Base-by-base conservation (phyloP, 306 rosid genomes). In the barrel medic (Medicago truncatula) region DNA sequence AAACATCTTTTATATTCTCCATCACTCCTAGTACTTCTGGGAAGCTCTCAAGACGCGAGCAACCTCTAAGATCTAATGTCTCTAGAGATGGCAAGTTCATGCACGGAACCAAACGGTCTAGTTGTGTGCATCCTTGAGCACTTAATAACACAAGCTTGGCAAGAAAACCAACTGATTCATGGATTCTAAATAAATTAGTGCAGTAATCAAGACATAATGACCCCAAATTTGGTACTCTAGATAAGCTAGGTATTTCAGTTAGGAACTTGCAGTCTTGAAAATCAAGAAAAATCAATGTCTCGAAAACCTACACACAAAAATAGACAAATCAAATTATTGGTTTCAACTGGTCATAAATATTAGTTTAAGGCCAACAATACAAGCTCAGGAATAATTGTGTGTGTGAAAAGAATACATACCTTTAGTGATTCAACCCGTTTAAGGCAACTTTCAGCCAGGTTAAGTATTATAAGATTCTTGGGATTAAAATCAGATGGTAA, bases 401-500 rank as follows among this genome's bases (percentile, higher is more conserved):
- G n/a, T n/a, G n/a, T n/a, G n/a, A n/a, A 63, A 38, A n/a, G 15
- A 15, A n/a, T 7, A 63, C 23, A 16, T 64, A 1, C 70, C 50
- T 38, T 64, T 15, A 16, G n/a, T 64, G 70, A 16, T 64, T 16
- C 12, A n/a, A 64, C 38, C 28, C n/a, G 9, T 16, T 16, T 16
- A 38, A 64, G 49, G 23, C 47, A 41, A 18, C 74, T 54, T 16
- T 54, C 21, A 16, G 49, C 36, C 68, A 76, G 3, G 36, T 2
- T 46, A 23, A 76, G 74, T 67, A 67, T 54, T 4, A 12, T 4
- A 36, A 67, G 12, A 25, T 57, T 53, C 10, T 17, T 76, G 6
- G 80, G 80, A 56, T 67, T 47, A 61, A 67, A 67, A 67, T 67
- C 23, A 67, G 68, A 21, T 41, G 76, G 65, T 71, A 71, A 54